Evolutionary conservation across 163 green algal species (phyloP), one percentile per base, ranked within the genome.

Genomic region (Scenedesmus sp.): DNA sequence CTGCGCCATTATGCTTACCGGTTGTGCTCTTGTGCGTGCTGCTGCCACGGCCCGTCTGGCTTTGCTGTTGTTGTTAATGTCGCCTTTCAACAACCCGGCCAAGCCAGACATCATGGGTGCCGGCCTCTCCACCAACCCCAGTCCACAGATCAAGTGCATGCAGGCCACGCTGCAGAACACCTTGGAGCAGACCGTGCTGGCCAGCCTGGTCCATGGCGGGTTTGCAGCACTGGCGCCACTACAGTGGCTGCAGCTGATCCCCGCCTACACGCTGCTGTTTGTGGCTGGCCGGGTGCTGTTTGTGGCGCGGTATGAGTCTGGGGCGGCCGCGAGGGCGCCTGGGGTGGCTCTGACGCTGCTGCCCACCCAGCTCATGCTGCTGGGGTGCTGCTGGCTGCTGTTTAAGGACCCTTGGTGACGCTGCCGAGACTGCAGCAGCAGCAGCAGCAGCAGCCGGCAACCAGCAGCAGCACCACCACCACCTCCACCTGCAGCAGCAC

Each of bases 151-250:
- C 65, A 76, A 76, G 7, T 20, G 7, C 30, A 42, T 76, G 65
- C 65, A 76, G 12, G 65, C 65, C 65, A 40, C 18, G 73, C 73
- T 83, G 37, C 73, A 83, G 33, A 83, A 83, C 73, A 83, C 73
- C 6, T 37, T 83, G 1, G 73, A 83, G 37, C 73, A 83, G 73
- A 49, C 73, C 3, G 73, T 83, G 22, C 73, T 83, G 15, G 9
- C 73, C 3, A 16, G 35, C 18, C 37, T 49, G 15, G 73, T 49
- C 0, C 37, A 49, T 49, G 73, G 37, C 4, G 73, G 24, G 1
- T 83, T 46, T 30, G 73, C 73, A n/a, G 73, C 73, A 15, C 37
- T 49, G 16, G 73, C 73, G 0, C 73, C 37, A 2, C 1, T 13
- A 12, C 40, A n/a, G 35, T 46, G 35, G 73, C 73, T 83, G 16